Evolutionary conservation across 1,284 basidiomycete species (phyloP), one percentile per base, ranked within the genome.

Genomic region (Trichosporon ovoides): DNA sequence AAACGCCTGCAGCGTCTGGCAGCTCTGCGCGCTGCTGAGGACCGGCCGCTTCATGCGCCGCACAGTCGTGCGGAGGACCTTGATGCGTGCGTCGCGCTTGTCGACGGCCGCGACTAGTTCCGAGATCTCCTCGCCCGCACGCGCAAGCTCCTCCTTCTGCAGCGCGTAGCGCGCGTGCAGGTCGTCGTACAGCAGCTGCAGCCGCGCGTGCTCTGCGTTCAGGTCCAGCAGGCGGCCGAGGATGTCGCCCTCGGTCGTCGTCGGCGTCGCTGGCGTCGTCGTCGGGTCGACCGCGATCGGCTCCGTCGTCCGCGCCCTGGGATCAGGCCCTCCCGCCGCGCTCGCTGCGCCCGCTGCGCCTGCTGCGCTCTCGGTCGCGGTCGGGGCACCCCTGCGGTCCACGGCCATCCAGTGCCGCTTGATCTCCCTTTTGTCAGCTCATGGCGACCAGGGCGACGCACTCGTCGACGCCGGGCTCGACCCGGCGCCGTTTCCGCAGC

Each of bases 401-500:
- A 48, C 9, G 24, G 43, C 43, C 43, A 48, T 48, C 43, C 43
- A 48, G 43, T 48, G 18, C 43, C 28, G 22, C 43, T 48, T 48
- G 16, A 7, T 13, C 14, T 31, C 43, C 43, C 43, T 48, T 16
- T 16, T 28, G 43, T 48, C 12, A 46, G 38, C 22, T 22, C 4
- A 7, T 9, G 2, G 14, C 28, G 22, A 12, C 13, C 2, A 22
- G 12, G 12, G 11, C 35, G 35, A 37, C 16, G 43, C n/a, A 48
- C 43, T 31, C 43, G 22, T 48, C 43, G 7, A n/a, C 43, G 5
- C 13, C 43, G 5, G 43, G 43, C 22, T 48, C 43, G 43, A 48
- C 43, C 43, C 43, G 24, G 43, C 43, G 43, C 14, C 43, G 43
- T 24, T 48, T 48, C 14, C 43, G 43, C 24, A 48, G 43, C 16